phyloP scores from a whole-genome alignment of 2,329 filamentous ascomycete species.

The Curvularia sp. region DNA sequence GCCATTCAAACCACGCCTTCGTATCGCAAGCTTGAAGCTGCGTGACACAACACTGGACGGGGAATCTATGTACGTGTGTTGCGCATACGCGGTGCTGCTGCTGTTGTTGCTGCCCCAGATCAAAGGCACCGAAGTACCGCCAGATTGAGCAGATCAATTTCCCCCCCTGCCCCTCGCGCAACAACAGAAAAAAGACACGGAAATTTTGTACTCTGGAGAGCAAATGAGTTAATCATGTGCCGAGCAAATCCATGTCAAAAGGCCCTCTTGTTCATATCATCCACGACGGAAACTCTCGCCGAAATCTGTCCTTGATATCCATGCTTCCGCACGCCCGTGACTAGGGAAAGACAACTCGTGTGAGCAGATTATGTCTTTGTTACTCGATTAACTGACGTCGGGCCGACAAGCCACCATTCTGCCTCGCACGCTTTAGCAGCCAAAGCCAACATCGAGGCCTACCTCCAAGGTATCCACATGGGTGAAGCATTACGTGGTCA shows the following conservation, averaged over 20 bases:
- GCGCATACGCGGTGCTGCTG: neutral
- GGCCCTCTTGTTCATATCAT: neutral
- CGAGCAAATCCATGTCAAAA: neutral
- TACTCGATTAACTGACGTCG: neutral
- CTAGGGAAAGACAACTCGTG: neutral
- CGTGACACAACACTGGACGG: neutral
- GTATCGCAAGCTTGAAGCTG: neutral
- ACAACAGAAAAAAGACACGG: neutral
- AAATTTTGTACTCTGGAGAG: neutral
- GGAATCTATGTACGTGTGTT: neutral
- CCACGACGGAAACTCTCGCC: neutral
- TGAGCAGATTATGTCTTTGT: neutral
- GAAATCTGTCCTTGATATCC: neutral
- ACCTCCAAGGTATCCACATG: neutral
- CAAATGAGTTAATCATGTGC: neutral
- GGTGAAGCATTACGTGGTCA: neutral
- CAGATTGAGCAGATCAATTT: constrained; percentile 3
- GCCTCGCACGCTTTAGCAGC: neutral
- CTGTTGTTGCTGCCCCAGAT: neutral
- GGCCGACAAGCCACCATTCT: constrained; percentile 8
- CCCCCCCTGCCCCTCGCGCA: neutral
- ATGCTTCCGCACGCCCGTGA: constrained; percentile 4
- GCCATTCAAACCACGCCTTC: neutral
- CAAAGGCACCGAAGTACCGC: neutral
- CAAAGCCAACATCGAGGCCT: neutral